Base-by-base conservation (phyloP, 768 basidiomycete genomes). In the Royoungia palumana region DNA sequence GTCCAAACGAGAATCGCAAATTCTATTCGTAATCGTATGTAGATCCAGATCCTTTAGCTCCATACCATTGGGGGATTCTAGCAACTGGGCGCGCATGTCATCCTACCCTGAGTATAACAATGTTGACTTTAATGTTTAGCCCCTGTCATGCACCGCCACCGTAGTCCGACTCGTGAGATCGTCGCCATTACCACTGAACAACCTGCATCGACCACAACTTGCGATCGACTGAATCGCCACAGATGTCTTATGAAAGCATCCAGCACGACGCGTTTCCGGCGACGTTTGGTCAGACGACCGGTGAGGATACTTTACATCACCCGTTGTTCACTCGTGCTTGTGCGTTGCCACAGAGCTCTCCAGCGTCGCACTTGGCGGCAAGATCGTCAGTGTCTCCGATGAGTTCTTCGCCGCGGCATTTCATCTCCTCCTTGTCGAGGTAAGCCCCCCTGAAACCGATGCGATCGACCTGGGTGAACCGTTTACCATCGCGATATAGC, bases 391-490 rank as follows among this genome's bases (percentile, higher is more conserved):
- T 2, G 83, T 89, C 39, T 96, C 94, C 2, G 96, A 99, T 67
- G 93, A 99, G 55, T 99, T 98, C 75, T 99, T 99, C 61, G 93
- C 91, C 10, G 81, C 85, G 57, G 93, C 89, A 0, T 78, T 70
- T 54, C 83, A 95, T 70, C 74, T 99, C 21, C 75, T 99, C 46
- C 77, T 88, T 41, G 85, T 89, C 36, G 83, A 85, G 70, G 94
- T 91, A 53, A 59, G 79, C 35, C 7, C 22, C 37, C 35, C 2
- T 38, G 13, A 28, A 30, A 6, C 16, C 9, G 21, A 22, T 17
- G 20, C 11, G 38, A 45, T 34, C 17, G 35, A 55, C 47, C 12
- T 22, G 6, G 25, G 21, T 14, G 16, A 16, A 35, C 41, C 38
- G 24, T 30, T 22, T 11, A 3, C 24, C 20, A 19, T 34, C 35